phyloP scores from a whole-genome alignment of 1,284 basidiomycete species.

The Trichosporon coremiiforme region DNA sequence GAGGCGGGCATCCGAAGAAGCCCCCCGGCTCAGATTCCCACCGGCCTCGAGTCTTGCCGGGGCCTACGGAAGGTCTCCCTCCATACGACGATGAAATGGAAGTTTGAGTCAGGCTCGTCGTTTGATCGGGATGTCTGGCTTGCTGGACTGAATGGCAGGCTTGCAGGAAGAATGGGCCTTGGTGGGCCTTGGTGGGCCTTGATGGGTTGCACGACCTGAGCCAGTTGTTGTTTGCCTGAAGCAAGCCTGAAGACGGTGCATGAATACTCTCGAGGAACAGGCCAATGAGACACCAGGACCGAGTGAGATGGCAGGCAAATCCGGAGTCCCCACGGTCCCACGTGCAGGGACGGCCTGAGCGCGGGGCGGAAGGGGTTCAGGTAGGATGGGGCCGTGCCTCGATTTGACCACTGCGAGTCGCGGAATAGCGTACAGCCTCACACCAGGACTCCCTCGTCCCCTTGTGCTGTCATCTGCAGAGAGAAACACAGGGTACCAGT shows the following conservation, averaged over 20 bases:
- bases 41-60: too few species aligned
- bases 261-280: too few species aligned
- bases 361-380: background rate
- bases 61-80: too few species aligned
- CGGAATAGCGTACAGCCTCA: slow-evolving; percentile 12
- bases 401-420: background rate
- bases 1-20: too few species aligned
- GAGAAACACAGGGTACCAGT: background rate
- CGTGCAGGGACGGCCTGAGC: background rate
- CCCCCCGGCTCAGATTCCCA: too few species aligned
- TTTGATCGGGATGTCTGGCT: too few species aligned
- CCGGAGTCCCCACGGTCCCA: background rate
- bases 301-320: background rate
- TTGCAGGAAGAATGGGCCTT: background rate
- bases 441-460: background rate
- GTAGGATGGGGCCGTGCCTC: background rate
- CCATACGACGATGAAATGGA: too few species aligned
- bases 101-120: too few species aligned
- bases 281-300: background rate
- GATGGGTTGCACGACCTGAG: too few species aligned
- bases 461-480: background rate
- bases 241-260: background rate
- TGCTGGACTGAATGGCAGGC: background rate
- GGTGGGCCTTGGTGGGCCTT: background rate
- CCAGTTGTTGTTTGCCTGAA: background rate